phyloP scores from a whole-genome alignment of 2,329 filamentous ascomycete species.

The Colletotrichum aenigma region DNA sequence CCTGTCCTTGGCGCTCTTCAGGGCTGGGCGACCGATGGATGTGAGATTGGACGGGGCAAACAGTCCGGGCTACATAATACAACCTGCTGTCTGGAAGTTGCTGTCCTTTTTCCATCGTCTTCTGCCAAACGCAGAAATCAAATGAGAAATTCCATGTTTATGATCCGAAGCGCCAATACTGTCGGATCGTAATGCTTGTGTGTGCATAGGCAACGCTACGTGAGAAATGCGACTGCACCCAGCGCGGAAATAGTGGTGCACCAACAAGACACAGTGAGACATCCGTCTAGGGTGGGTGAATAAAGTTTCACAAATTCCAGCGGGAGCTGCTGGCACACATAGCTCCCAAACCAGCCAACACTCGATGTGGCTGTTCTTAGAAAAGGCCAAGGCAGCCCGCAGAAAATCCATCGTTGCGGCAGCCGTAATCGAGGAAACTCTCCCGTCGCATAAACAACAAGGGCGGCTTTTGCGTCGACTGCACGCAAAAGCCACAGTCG shows the following conservation, averaged over 20 bases:
- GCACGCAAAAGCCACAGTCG: not conserved
- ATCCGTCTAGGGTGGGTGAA: not conserved
- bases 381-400: not conserved
- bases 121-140: not conserved
- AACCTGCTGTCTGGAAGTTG: not conserved
- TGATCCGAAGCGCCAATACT: not conserved
- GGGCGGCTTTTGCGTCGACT: not conserved
- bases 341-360: not conserved
- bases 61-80: not conserved
- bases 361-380: not conserved
- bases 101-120: not conserved
- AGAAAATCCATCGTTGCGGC: not conserved
- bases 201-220: not conserved
- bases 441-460: not conserved
- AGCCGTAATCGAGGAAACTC: not conserved
- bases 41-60: not conserved
- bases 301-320: not conserved
- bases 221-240: not conserved
- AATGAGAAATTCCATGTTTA: not conserved
- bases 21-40: not conserved
- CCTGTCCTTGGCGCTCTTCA: not conserved
- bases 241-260: not conserved
- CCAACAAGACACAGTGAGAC: not conserved
- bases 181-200: not conserved
- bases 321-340: rapidly evolving